Percentiles rank a stretch among this genome's conserved stretches.
phyloP scores from a whole-genome alignment of 1,139 yeast genomes.

The Sugiyamaella novakii region DNA sequence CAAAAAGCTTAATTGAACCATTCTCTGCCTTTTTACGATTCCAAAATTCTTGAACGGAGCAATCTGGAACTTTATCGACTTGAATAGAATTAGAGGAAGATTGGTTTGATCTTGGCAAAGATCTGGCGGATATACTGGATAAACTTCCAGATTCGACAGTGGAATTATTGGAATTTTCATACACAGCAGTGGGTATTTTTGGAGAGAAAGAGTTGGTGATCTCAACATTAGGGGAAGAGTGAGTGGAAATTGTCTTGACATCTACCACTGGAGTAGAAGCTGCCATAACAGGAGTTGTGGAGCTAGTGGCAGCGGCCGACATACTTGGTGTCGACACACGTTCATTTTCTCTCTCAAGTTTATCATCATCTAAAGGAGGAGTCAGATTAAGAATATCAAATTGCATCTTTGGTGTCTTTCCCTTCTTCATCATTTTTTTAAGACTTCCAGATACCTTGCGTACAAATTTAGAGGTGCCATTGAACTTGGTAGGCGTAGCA shows the following conservation, averaged over 20 bases:
- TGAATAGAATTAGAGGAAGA: slow-evolving; percentile 17
- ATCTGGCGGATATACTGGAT: slow-evolving; percentile 20
- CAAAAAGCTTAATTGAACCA: slow-evolving; percentile 23
- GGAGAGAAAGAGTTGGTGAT: slow-evolving; percentile 5
- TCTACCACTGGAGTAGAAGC: background rate
- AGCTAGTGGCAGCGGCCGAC: background rate
- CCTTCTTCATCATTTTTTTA: slow-evolving; percentile 22
- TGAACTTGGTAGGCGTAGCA: slow-evolving; percentile 10
- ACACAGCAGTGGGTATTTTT: slow-evolving; percentile 17
- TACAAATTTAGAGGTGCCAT: slow-evolving; percentile 23
- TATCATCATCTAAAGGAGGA: slow-evolving; percentile 17
- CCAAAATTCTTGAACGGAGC: slow-evolving; percentile 19
- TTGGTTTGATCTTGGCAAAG: slow-evolving; percentile 20
- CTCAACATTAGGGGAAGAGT: background rate
- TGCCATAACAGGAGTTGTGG: background rate
- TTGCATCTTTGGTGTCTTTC: slow-evolving; percentile 20
- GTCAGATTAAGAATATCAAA: slow-evolving; percentile 23
- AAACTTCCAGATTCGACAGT: slow-evolving; percentile 21
- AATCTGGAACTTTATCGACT: slow-evolving; percentile 15
- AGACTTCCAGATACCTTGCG: slow-evolving; percentile 28
- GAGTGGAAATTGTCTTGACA: background rate
- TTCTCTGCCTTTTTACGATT: slow-evolving; percentile 16
- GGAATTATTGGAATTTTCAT: slow-evolving; percentile 20
- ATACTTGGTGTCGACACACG: background rate
- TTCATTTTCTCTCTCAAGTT: background rate